Conservation (phyloP, 768 basidiomycete genomes). For the Rhodocollybia butyracea region DNA sequence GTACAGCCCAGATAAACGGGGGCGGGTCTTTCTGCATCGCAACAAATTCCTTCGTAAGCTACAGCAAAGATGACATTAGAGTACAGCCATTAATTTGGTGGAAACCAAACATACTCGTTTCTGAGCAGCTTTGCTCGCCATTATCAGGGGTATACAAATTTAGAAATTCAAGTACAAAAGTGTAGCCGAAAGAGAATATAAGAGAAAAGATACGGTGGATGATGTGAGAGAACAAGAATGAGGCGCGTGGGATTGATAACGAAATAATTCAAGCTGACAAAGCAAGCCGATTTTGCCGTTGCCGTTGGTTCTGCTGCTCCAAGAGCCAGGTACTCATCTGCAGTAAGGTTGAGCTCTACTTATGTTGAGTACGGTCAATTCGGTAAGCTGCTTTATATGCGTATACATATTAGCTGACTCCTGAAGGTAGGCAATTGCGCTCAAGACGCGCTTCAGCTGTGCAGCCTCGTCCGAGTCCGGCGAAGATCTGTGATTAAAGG, state of each 20-base stretch:
- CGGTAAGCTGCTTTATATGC: too few relatives aligned
- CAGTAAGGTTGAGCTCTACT: neutral
- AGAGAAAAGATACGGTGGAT: neutral
- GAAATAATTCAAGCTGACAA: neutral
- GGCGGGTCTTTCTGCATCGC: slow-evolving; percentile 92
- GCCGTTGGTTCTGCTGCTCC: neutral
- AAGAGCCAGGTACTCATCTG: neutral
- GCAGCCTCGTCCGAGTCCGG: too few relatives aligned
- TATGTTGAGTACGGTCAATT: neutral
- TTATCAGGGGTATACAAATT: too few relatives aligned
- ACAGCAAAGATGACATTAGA: slow-evolving; percentile 3
- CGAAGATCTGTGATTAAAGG: too few relatives aligned
- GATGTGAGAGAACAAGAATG: neutral
- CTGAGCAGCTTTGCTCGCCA: slow-evolving; percentile 86
- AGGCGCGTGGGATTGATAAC: neutral
- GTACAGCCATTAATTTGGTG: neutral
- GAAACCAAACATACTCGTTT: slow-evolving; percentile 57
- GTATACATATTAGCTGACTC: too few relatives aligned
- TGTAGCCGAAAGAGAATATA: neutral
- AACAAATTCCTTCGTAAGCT: slow-evolving; percentile 88
- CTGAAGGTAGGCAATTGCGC: too few relatives aligned
- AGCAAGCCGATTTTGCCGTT: neutral
- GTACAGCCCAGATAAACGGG: slow-evolving; percentile 92
- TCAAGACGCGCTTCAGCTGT: too few relatives aligned
- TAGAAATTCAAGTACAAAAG: neutral